Evolutionary conservation across 305 asterid species (phyloP).

Genomic region (Fraxinus xanthoxyloides): DNA sequence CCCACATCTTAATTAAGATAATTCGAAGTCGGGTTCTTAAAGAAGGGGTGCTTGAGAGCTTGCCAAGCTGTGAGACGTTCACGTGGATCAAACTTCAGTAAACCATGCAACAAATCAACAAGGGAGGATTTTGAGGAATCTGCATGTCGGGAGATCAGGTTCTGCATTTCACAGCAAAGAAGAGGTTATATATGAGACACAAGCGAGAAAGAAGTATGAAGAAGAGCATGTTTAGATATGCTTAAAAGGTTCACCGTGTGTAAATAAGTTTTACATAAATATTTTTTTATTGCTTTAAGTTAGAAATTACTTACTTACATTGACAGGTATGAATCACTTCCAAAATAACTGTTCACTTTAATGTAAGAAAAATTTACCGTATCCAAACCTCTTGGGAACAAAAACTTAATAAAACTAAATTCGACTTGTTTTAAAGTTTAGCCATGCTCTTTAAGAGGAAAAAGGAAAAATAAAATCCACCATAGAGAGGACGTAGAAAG

Average conservation of each 20-base stretch:
- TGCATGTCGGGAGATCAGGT: slow-evolving; percentile 45
- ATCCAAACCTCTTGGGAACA: background rate
- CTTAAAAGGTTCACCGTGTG: background rate
- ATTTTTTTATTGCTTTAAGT: background rate
- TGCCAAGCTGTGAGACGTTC: slow-evolving; percentile 64
- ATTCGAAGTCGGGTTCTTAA: slow-evolving; percentile 37
- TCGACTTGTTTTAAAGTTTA: background rate
- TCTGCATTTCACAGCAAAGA: slow-evolving; percentile 39
- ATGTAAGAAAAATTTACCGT: background rate
- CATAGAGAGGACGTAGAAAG: background rate
- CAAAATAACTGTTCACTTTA: background rate
- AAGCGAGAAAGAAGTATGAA: background rate
- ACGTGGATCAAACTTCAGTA: slow-evolving; percentile 65
- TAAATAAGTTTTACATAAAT: background rate
- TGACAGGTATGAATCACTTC: background rate
- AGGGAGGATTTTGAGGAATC: slow-evolving; percentile 43
- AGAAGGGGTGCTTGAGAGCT: slow-evolving; percentile 76
- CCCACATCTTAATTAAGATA: background rate
- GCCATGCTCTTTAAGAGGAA: background rate
- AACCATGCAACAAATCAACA: slow-evolving; percentile 54
- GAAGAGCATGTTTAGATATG: background rate
- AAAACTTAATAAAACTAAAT: background rate
- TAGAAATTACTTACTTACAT: background rate
- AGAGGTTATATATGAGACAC: background rate
- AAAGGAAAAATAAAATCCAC: background rate